These are phyloP conservation scores for Aspergillus sclerotialis DNA, from an alignment of 2,329 filamentous ascomycete species.

Conservation along the genomic window DNA sequence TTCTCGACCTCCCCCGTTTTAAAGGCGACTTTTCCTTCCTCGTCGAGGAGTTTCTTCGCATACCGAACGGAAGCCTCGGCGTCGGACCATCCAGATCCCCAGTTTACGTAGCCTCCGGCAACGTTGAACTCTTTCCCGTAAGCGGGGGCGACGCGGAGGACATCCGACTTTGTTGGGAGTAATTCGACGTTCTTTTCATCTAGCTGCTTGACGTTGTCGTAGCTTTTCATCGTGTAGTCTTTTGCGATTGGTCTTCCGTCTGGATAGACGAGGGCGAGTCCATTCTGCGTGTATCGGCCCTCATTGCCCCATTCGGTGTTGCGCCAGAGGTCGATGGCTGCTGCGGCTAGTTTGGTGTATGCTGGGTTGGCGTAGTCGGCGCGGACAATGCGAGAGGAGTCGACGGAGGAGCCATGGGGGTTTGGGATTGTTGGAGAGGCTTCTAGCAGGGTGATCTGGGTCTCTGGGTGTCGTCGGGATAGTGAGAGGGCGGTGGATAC, in stretches of 20 bases:
- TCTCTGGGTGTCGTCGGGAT: conserved; percentile 48
- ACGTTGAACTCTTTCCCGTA: conserved; percentile 28
- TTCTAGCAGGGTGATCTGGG: conserved; percentile 53
- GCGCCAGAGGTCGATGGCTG: conserved; percentile 64
- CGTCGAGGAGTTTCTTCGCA: conserved; percentile 30
- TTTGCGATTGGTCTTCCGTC: conserved; percentile 20
- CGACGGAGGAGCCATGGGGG: conserved; percentile 53
- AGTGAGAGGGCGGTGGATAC: conserved; percentile 65
- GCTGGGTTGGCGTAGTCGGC: conserved; percentile 75
- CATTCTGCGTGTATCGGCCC: conserved; percentile 39
- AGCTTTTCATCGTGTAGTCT: conserved; percentile 33
- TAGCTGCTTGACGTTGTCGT: conserved; percentile 32
- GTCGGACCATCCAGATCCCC: conserved; percentile 41
- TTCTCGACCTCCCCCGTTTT: conserved; percentile 28
- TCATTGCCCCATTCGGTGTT: conserved; percentile 37
- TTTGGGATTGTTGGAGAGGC: conserved; percentile 49
- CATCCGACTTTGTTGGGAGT: conserved; percentile 26
- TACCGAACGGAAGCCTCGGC: conserved; percentile 35
- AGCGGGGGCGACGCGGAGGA: conserved; percentile 26
- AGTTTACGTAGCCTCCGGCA: conserved; percentile 39
- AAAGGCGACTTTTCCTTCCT: conserved; percentile 29
- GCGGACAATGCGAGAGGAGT: conserved; percentile 56
- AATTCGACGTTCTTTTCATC: conserved; percentile 28
- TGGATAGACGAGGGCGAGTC: conserved; percentile 35
- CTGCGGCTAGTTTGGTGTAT: conserved; percentile 67